Percentiles rank a stretch among this genome's conserved stretches.
Conservation (phyloP, 1,284 basidiomycete genomes). For the Moniliella sp. region DNA sequence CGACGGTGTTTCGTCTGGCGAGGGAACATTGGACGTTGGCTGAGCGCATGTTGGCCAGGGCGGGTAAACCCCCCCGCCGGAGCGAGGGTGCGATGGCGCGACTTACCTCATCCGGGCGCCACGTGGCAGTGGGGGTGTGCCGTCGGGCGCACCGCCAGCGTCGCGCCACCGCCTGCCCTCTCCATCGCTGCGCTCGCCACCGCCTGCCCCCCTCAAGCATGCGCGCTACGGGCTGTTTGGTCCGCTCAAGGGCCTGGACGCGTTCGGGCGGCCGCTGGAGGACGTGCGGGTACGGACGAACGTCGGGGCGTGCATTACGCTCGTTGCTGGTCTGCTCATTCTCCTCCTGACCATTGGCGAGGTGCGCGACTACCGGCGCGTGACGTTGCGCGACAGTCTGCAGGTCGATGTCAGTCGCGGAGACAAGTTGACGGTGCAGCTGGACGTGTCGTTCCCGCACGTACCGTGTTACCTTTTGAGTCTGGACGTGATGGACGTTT, state of each 20-base stretch:
- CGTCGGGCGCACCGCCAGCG: no score
- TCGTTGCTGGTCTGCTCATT: slow-evolving; percentile 77
- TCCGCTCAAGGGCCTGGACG: slow-evolving; percentile 5
- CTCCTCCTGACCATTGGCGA: slow-evolving; percentile 72
- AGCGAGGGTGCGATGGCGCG: no score
- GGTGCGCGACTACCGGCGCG: slow-evolving; percentile 75
- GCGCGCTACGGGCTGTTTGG: slow-evolving; percentile 1
- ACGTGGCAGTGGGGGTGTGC: no score
- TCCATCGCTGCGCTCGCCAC: no score
- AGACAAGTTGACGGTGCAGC: slow-evolving; percentile 69
- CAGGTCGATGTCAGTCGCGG: slow-evolving; percentile 61
- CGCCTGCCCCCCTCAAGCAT: no score
- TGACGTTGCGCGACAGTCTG: slow-evolving; percentile 41
- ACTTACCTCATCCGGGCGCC: no score
- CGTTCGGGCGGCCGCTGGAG: slow-evolving; percentile 19
- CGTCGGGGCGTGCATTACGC: slow-evolving; percentile 43
- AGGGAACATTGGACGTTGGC: no score
- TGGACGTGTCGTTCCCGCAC: slow-evolving; percentile 85
- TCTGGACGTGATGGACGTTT: slow-evolving; percentile 90
- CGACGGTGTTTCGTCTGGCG: no score
- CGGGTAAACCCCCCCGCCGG: no score
- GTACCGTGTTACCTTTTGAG: slow-evolving; percentile 64
- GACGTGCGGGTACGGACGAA: slow-evolving; percentile 32
- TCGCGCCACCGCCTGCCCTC: no score
- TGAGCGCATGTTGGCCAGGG: no score